A percentile compares a stretch with the other conserved stretches of the same genome.
Evolutionary conservation across 139 green algal genomes (phyloP).

Genomic region (Chlamydomonas incerta): DNA sequence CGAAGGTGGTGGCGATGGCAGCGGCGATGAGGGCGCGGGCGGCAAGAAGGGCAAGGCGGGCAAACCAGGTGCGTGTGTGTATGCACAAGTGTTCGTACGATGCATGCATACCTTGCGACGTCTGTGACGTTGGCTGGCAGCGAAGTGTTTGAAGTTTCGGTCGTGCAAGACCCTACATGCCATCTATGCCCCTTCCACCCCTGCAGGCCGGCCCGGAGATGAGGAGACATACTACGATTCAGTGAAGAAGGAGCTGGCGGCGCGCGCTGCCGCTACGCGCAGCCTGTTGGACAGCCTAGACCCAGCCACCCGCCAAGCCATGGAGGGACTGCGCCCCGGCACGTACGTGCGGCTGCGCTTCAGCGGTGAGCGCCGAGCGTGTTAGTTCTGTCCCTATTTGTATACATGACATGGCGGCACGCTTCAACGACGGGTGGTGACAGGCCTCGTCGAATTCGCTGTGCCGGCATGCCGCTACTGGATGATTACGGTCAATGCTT

Average conservation of each 20-base stretch:
- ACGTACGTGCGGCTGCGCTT: conserved; percentile 92
- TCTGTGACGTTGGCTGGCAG: too few relatives aligned
- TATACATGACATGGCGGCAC: too few relatives aligned
- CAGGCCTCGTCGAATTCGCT: too few relatives aligned
- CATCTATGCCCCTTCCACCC: too few relatives aligned
- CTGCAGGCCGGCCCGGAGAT: conserved; percentile 7
- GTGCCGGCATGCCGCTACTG: too few relatives aligned
- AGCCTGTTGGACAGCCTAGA: conserved; percentile 85
- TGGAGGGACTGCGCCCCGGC: conserved; percentile 91
- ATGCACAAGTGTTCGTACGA: too few relatives aligned
- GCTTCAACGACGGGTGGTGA: too few relatives aligned
- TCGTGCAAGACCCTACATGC: too few relatives aligned
- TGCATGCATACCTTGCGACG: too few relatives aligned
- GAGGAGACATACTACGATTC: conserved; percentile 91
- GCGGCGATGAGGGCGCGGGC: conserved; percentile 5
- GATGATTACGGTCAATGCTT: too few relatives aligned
- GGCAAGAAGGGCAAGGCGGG: conserved; percentile 33
- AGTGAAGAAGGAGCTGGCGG: conserved; percentile 87
- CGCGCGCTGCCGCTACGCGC: conserved; percentile 63
- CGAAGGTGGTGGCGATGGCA: conserved; percentile 21
- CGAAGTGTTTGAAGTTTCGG: too few relatives aligned
- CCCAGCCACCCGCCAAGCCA: conserved; percentile 68
- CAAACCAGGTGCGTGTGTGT: neutral
- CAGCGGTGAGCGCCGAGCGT: conserved; percentile 63
- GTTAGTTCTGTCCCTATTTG: too few relatives aligned